A percentile compares a stretch with the other conserved stretches of the same genome.
Conservation (phyloP, 495 filamentous ascomycete species). For the Penicillium cosmopolitanum region DNA sequence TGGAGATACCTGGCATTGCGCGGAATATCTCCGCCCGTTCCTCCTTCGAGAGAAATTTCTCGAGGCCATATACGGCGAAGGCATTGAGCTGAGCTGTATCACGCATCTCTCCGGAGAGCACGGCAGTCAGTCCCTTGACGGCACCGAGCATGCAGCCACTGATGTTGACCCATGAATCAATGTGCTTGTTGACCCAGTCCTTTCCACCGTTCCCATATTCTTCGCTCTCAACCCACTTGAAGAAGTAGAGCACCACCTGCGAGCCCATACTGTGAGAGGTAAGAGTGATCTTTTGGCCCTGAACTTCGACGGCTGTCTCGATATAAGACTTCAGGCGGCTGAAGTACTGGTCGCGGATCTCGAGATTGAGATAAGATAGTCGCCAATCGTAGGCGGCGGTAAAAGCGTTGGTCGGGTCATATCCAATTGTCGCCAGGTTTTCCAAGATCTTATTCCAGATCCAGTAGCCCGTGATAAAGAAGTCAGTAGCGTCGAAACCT, state of each 20-base stretch:
- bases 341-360: constrained; percentile 91
- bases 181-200: constrained; percentile 85
- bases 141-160: constrained; percentile 97
- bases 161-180: constrained; percentile 97
- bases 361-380: constrained; percentile 87
- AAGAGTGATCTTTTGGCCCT: constrained; percentile 80
- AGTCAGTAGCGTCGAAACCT: constrained; percentile 98
- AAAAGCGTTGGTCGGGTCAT: constrained; percentile 94
- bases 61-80: constrained; percentile 96
- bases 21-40: constrained; percentile 94
- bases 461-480: constrained; percentile 84
- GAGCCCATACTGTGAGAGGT: constrained; percentile 96
- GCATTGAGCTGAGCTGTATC: constrained; percentile 96
- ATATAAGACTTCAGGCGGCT: constrained; percentile 86
- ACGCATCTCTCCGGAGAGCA: constrained; percentile 96
- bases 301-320: constrained; percentile 71
- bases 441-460: constrained; percentile 99
- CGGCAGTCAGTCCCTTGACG: constrained; percentile 85
- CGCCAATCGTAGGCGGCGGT: constrained; percentile 98
- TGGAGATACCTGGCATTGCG: constrained; percentile 94
- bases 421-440: constrained; percentile 92
- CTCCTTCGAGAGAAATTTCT: constrained; percentile 88
- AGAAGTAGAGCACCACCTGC: constrained; percentile 94
- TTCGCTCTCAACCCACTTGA: constrained; percentile 91
- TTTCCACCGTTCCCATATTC: constrained; percentile 79